phyloP scores from a whole-genome alignment of 495 filamentous ascomycete species.

The Aspergillus olivimuriae region DNA sequence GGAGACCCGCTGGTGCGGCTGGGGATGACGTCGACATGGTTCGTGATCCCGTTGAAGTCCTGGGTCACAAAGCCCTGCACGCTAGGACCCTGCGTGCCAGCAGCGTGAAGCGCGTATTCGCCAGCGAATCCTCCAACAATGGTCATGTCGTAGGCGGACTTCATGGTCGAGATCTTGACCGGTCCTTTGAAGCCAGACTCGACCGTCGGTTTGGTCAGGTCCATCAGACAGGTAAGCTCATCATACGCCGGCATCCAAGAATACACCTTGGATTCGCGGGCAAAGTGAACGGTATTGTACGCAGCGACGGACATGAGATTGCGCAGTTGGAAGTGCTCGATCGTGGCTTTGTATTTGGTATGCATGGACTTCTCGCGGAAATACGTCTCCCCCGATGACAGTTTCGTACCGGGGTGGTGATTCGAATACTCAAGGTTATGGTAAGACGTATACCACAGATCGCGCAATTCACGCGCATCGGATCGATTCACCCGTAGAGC shows the following conservation, averaged over 20 bases:
- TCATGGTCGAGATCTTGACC: constrained; percentile 64
- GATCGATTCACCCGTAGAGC: constrained; percentile 54
- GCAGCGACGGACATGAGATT: constrained; percentile 72
- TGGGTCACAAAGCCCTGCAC: constrained; percentile 62
- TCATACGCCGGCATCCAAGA: constrained; percentile 37
- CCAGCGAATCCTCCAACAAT: constrained; percentile 78
- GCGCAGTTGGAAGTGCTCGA: constrained; percentile 85
- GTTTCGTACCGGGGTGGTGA: constrained; percentile 16
- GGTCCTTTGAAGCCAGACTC: constrained; percentile 33
- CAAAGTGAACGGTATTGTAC: constrained; percentile 72
- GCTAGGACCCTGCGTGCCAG: constrained; percentile 33
- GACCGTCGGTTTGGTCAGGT: constrained; percentile 46
- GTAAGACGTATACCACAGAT: constrained; percentile 40
- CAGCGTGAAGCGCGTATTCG: constrained; percentile 65
- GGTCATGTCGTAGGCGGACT: constrained; percentile 58
- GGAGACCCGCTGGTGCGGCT: constrained; percentile 55
- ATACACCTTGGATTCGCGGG: constrained; percentile 50
- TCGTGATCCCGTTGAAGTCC: constrained; percentile 71
- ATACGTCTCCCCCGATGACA: constrained; percentile 35
- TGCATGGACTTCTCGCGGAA: constrained; percentile 70
- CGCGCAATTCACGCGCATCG: constrained; percentile 54
- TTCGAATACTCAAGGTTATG: constrained; percentile 33
- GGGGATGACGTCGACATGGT: constrained; percentile 69
- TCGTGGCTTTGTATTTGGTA: constrained; percentile 52
- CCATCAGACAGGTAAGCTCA: constrained; percentile 49